Conservation (phyloP, 2,329 filamentous ascomycete species). For the Epichloe aotearoae region DNA sequence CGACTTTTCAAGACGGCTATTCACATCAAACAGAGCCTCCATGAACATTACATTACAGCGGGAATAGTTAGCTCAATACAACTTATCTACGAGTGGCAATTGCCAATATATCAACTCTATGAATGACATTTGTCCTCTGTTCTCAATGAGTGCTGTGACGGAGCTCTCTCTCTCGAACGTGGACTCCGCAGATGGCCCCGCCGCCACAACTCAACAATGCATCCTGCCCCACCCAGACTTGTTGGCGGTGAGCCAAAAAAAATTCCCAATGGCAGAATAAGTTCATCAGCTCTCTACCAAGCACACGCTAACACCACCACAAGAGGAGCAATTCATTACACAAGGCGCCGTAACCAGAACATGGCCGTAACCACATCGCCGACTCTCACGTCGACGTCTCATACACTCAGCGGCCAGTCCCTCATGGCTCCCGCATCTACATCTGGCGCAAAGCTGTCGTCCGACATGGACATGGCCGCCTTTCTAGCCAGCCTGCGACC, state of each 20-base stretch:
- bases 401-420: slow-evolving; percentile 44
- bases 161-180: no score
- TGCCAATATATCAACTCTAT: no score
- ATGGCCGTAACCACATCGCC: slow-evolving; percentile 36
- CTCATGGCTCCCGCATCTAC: slow-evolving; percentile 26
- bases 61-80: no score
- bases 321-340: neutral
- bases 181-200: no score
- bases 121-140: no score
- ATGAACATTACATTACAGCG: no score
- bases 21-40: no score
- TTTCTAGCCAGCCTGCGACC: slow-evolving; percentile 45
- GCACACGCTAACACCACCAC: neutral
- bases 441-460: slow-evolving; percentile 19
- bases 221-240: neutral
- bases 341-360: slow-evolving; percentile 9
- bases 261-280: slow-evolving; percentile 7
- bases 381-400: slow-evolving; percentile 49
- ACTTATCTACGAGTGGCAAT: no score
- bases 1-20: no score
- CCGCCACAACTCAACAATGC: no score
- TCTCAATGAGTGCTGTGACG: no score
- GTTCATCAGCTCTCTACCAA: neutral
- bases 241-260: slow-evolving; percentile 8
- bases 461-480: slow-evolving; percentile 27